Evolutionary conservation across 2,329 filamentous ascomycete species (phyloP), one percentile per base, ranked within the genome.

Genomic region (Colletotrichum nymphaeae): DNA sequence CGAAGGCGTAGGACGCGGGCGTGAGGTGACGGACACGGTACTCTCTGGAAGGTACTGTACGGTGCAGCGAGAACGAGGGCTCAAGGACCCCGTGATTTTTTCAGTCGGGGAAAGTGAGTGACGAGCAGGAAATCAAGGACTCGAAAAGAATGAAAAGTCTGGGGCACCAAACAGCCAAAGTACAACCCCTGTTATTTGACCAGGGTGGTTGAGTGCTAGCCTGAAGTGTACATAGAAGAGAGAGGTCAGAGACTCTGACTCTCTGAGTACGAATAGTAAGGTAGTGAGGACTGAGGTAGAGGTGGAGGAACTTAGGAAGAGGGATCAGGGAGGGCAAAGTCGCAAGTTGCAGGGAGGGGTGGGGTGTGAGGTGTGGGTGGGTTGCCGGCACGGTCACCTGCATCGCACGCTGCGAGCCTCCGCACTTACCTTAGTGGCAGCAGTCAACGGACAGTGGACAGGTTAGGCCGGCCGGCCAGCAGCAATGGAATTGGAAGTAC

Each of bases 351-450:
- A 67, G 62, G 56, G 16, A n/a, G 55, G 37, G 35, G 49, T 46
- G 65, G 32, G 57, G 52, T 53, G 35, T 32, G 37, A 35, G 32
- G 32, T 60, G 49, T 67, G 59, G 19, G 58, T 64, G 60, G 62
- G 62, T 52, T 70, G 71, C 37, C 58, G 59, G 69, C 65, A 63
- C 58, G 65, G 70, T 73, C 70, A 73, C 55, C 69, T 72, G 67
- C 70, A 60, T 59, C 67, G 67, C 19, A 24, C 52, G 22, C 63
- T 57, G 63, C 52, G 46, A 64, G 70, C 56, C 70, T 60, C 35
- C 62, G 56, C 62, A 70, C 16, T 58, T 57, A 37, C 42, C 42
- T 49, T 49, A 65, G 42, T 60, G 59, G 49, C 53, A 59, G 60
- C 55, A 55, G 62, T 22, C 42, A 49, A 49, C 42, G 42, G 42